A percentile compares a stretch with the other conserved stretches of the same genome.
phyloP scores from a whole-genome alignment of 148 eudicot species.

The Drosera capensis region DNA sequence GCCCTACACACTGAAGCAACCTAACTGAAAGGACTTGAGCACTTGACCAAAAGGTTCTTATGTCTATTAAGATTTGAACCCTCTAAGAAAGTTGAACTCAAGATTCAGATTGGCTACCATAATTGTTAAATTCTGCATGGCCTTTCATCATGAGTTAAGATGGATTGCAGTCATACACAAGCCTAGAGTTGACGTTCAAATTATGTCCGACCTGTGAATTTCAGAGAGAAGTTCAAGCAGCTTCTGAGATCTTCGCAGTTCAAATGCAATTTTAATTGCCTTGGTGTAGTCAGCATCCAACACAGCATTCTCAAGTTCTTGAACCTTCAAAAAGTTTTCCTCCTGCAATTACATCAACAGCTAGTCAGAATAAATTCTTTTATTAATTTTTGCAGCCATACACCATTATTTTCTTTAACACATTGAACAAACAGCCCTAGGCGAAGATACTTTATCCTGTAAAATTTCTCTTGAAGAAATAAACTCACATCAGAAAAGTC shows the following conservation, averaged over 20 bases:
- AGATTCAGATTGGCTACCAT: too few relatives aligned
- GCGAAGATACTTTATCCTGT: too few relatives aligned
- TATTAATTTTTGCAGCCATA: neutral
- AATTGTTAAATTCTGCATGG: neutral
- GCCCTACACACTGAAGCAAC: too few relatives aligned
- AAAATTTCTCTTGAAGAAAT: too few relatives aligned
- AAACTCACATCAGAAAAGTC: too few relatives aligned
- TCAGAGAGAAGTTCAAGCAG: constrained; percentile 69
- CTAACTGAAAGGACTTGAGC: too few relatives aligned
- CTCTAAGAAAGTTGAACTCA: too few relatives aligned
- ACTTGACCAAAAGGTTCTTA: too few relatives aligned
- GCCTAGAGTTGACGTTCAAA: neutral
- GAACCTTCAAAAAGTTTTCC: constrained; percentile 71
- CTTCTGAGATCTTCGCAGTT: constrained; percentile 85
- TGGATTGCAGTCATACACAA: neutral
- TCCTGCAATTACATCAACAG: constrained; percentile 40
- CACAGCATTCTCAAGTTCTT: constrained; percentile 91
- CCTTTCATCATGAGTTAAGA: neutral
- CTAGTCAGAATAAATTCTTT: neutral
- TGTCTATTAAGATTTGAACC: too few relatives aligned
- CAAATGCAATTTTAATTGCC: constrained; percentile 84
- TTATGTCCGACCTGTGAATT: constrained; percentile 51
- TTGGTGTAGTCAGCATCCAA: constrained; percentile 66
- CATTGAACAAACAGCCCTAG: neutral
- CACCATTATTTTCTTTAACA: neutral